A percentile compares a stretch with the other conserved stretches of the same genome.
Conservation (phyloP, 257 asterid genomes). For the Nicotiana otophora region DNA sequence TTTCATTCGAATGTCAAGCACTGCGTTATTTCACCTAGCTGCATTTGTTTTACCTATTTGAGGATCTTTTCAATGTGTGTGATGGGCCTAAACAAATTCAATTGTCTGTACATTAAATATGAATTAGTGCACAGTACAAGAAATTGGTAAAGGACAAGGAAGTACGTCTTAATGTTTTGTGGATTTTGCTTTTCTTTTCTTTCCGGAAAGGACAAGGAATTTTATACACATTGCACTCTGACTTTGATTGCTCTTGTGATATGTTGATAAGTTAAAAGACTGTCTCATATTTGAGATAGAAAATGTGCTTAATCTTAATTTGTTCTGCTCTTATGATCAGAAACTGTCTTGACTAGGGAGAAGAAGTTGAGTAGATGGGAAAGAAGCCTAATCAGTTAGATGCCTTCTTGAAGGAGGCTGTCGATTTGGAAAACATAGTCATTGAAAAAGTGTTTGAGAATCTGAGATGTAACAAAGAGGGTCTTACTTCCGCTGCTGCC, state of each 20-base stretch:
- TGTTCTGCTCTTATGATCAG: neutral
- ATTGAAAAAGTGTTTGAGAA: constrained; percentile 87
- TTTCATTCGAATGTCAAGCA: too few relatives aligned
- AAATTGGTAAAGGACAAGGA: too few relatives aligned
- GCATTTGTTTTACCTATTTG: too few relatives aligned
- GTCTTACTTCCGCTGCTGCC: constrained; percentile 67
- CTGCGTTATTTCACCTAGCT: too few relatives aligned
- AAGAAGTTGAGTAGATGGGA: constrained; percentile 35
- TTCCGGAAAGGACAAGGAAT: neutral
- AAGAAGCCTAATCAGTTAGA: constrained; percentile 84
- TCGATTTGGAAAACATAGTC: constrained; percentile 94
- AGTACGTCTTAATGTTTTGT: too few relatives aligned
- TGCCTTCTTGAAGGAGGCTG: constrained; percentile 87
- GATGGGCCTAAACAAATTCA: too few relatives aligned
- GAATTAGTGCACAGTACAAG: neutral
- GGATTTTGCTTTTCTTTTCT: too few relatives aligned
- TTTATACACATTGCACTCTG: neutral
- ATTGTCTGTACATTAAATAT: neutral
- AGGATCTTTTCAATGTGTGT: too few relatives aligned
- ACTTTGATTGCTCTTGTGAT: neutral
- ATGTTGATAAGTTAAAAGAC: neutral
- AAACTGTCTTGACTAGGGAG: neutral
- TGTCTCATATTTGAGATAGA: neutral
- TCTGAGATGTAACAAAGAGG: constrained; percentile 85
- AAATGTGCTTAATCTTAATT: constrained; percentile 3